Evolutionary conservation across 1,284 basidiomycete species (phyloP), one percentile per base, ranked within the genome.

Genomic region (Puccinia hordei): DNA sequence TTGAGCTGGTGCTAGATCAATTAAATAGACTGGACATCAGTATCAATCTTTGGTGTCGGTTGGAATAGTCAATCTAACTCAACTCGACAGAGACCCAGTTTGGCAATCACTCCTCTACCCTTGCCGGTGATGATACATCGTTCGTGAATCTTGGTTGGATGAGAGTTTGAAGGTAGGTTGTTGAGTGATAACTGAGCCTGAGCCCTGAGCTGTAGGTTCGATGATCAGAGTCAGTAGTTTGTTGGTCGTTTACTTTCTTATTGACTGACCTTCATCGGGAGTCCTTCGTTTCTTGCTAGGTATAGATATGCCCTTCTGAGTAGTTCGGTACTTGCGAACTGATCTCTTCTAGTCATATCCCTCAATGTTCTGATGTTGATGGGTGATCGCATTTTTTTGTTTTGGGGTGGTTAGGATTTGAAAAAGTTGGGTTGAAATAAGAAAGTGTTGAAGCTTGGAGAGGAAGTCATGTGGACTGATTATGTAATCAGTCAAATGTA

Each of bases 141-240:
- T 65, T 80, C 78, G 63, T 80, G 78, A 73, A 80, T 80, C 63
- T 80, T 72, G 33, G 78, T 80, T 35, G 78, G 78, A 41, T 80
- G 78, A n/a, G 78, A 80, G 57, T 80, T 65, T 9, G 78, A 73
- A 8, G 78, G 78, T 38, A 80, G 35, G 41, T 80, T 80, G 57
- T 80, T 80, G 10, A 80, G 38, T n/a, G 78, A 72, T 53, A 80
- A 53, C 49, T 80, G 78, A 73, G 78, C 78, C 61, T 80, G 78
- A 53, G 78, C 78, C 35, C 78, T 24, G 22, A 80, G 46, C 78
- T 80, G 24, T 51, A 24, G 1, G 24, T 15, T 33, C 59, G 27
- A 1, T 73, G 27, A 73, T 51, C 35, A n/a, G 13, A 49, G 49
- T 61, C 0, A 49, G 30, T 65, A 33, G 63, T 65, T 65, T 15